Percentiles rank a stretch among this genome's conserved stretches.
phyloP scores from a whole-genome alignment of 1,284 basidiomycete species.

The Gomphus bonarii region DNA sequence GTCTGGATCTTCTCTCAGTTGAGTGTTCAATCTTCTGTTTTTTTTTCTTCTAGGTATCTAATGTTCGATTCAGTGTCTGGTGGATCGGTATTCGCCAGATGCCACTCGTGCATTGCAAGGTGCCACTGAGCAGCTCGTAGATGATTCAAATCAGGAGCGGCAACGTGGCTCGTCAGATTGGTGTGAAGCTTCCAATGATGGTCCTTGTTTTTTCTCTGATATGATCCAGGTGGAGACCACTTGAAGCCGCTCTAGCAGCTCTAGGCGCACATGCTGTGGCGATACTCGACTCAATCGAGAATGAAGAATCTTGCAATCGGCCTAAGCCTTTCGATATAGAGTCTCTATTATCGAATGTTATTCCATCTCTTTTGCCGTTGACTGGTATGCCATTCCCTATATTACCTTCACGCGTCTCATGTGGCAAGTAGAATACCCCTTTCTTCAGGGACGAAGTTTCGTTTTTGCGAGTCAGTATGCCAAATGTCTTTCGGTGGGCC shows the following conservation, averaged over 20 bases:
- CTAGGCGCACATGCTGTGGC: conserved; percentile 79
- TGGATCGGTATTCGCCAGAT: conserved; percentile 62
- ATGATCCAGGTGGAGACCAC: conserved; percentile 69
- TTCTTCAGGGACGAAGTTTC: conserved; percentile 90
- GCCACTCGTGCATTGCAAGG: conserved; percentile 49
- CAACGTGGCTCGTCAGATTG: conserved; percentile 44
- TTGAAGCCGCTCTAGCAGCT: conserved; percentile 78
- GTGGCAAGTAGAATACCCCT: conserved; percentile 57
- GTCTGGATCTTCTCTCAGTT: conserved; percentile 78
- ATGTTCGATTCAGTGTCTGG: not conserved
- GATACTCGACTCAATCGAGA: conserved; percentile 67
- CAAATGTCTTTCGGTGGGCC: conserved; percentile 55
- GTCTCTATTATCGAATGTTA: conserved; percentile 63
- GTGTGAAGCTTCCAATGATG: conserved; percentile 22
- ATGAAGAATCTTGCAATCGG: conserved; percentile 54
- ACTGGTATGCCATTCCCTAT: conserved; percentile 35
- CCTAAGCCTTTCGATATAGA: conserved; percentile 68
- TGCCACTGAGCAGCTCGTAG: conserved; percentile 45
- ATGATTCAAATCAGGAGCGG: conserved; percentile 42
- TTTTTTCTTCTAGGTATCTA: not conserved
- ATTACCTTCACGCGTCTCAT: not conserved
- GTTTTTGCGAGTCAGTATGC: conserved; percentile 91
- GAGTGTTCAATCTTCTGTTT: not conserved
- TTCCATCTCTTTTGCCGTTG: conserved; percentile 66
- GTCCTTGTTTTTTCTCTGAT: not conserved